Evolutionary conservation across 768 basidiomycete genomes (phyloP).

Genomic region (Suillus fuscotomentosus): DNA sequence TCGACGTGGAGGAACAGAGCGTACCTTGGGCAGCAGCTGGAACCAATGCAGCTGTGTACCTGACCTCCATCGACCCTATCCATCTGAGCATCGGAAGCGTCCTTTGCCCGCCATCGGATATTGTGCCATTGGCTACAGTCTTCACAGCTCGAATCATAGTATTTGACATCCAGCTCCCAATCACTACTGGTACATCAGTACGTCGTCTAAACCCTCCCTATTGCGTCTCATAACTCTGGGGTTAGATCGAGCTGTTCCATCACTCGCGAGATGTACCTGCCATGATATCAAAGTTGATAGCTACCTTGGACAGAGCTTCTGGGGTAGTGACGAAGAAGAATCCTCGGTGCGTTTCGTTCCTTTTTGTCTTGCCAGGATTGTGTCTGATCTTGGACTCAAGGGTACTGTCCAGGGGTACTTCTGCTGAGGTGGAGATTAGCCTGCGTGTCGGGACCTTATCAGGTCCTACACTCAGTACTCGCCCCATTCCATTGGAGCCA

Average conservation of each 20-base stretch:
- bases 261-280: slow-evolving; percentile 93
- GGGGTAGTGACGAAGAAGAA: slow-evolving; percentile 73
- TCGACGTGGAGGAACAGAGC: slow-evolving; percentile 76
- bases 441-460: slow-evolving; percentile 58
- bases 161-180: slow-evolving; percentile 89
- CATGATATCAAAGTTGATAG: slow-evolving; percentile 76
- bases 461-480: slow-evolving; percentile 41
- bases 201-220: slow-evolving; percentile 14
- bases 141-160: slow-evolving; percentile 91
- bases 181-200: slow-evolving; percentile 85
- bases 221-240: neutral
- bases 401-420: slow-evolving; percentile 79
- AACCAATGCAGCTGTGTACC: slow-evolving; percentile 80
- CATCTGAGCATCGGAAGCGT: slow-evolving; percentile 88
- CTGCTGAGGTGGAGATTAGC: slow-evolving; percentile 84
- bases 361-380: neutral
- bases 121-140: slow-evolving; percentile 70
- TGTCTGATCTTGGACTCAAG: slow-evolving; percentile 38
- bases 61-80: slow-evolving; percentile 82
- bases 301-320: slow-evolving; percentile 73
- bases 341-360: slow-evolving; percentile 62
- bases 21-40: slow-evolving; percentile 91
- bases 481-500: slow-evolving; percentile 82
- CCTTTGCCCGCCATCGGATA: slow-evolving; percentile 70
- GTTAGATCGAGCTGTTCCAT: slow-evolving; percentile 89